Conservation (phyloP, 768 basidiomycete species). For the Sporobolomyces pararoseus region DNA sequence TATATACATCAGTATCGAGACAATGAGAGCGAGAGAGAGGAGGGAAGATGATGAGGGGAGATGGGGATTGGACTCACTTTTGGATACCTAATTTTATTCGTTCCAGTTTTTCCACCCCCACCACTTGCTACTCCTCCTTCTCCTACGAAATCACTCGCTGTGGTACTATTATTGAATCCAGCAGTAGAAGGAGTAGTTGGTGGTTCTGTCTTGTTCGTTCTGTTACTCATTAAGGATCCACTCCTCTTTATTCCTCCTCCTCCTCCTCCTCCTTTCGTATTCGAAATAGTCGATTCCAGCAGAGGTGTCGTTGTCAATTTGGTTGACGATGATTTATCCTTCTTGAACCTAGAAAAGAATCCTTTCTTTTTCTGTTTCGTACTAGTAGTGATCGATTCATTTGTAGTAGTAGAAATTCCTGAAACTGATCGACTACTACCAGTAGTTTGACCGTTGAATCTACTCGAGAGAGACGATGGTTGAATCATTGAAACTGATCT, state of each 20-base stretch:
- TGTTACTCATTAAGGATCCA: no score
- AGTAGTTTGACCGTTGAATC: no score
- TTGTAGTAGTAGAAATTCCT: no score
- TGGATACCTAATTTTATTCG: conserved; percentile 28
- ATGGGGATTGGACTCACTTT: conserved; percentile 17
- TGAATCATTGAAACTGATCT: not conserved
- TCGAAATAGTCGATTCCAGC: not conserved
- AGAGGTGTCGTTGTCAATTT: not conserved
- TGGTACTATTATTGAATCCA: no score
- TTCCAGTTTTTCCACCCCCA: conserved; percentile 13
- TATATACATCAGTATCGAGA: not conserved
- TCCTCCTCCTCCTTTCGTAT: not conserved
- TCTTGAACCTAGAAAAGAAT: not conserved
- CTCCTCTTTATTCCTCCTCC: not conserved
- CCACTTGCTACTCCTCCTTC: not conserved
- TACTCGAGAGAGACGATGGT: no score
- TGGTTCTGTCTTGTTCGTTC: no score
- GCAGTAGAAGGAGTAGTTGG: no score
- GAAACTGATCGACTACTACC: no score
- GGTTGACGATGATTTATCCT: not conserved
- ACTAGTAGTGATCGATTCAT: not conserved
- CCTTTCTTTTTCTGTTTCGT: not conserved
- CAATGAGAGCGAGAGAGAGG: not conserved
- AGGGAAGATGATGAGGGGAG: not conserved
- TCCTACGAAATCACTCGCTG: no score